phyloP scores from a whole-genome alignment of 331 rosid species.

The Telfairia occidentalis region DNA sequence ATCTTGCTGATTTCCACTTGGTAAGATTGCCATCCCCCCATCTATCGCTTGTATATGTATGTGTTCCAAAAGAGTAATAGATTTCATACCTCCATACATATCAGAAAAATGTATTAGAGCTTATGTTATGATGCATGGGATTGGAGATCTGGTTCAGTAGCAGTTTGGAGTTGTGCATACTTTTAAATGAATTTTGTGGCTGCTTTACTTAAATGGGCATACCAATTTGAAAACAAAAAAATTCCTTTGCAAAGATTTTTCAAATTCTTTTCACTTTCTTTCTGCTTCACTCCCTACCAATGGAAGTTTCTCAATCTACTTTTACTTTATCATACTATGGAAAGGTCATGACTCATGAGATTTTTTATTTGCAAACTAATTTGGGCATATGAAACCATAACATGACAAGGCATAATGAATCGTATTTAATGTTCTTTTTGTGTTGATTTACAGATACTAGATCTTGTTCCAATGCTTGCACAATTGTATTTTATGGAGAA shows the following conservation, averaged over 20 bases:
- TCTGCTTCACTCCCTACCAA: neutral
- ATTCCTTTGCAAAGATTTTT: neutral
- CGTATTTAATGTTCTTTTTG: neutral
- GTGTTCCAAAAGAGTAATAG: neutral
- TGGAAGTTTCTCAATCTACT: neutral
- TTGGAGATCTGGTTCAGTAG: neutral
- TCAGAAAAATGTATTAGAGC: too few species aligned
- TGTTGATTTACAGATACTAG: conserved; percentile 53
- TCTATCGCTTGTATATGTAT: neutral
- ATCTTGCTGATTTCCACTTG: conserved; percentile 72
- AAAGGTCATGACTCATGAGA: neutral
- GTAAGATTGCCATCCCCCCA: conserved; percentile 34
- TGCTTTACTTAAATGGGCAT: neutral
- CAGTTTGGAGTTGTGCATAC: neutral
- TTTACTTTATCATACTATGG: neutral
- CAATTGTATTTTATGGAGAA: conserved; percentile 59
- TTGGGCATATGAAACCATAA: neutral
- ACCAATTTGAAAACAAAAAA: neutral
- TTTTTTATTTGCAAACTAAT: neutral
- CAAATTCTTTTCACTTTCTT: neutral
- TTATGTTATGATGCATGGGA: too few species aligned
- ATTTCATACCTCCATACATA: neutral
- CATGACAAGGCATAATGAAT: neutral
- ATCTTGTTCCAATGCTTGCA: conserved; percentile 56
- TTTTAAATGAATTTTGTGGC: neutral